Conservation (phyloP, 306 rosid genomes). For the Coriaria nepalensis region DNA sequence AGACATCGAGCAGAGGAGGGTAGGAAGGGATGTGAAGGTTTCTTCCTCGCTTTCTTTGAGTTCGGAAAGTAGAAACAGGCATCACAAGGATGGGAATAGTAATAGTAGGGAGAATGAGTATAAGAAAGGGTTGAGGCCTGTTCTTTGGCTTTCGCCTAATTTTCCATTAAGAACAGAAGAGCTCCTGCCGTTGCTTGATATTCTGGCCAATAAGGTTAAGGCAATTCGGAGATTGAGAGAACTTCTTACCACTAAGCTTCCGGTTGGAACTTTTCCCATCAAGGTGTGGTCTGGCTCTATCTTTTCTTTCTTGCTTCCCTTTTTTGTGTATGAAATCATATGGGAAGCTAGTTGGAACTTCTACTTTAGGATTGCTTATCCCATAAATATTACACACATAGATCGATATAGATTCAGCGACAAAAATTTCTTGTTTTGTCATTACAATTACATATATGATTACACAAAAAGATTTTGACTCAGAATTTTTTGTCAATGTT, state of each 20-base stretch:
- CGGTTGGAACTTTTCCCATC: constrained; percentile 91
- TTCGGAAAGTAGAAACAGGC: constrained; percentile 44
- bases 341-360: too few species aligned
- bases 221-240: constrained; percentile 97
- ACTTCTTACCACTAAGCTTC: constrained; percentile 93
- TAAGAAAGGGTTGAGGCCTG: constrained; percentile 88
- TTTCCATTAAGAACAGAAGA: constrained; percentile 83
- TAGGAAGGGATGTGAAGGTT: constrained; percentile 49
- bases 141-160: constrained; percentile 93
- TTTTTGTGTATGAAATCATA: too few species aligned
- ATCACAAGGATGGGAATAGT: constrained; percentile 43
- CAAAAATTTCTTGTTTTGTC: too few species aligned
- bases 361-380: too few species aligned
- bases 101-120: constrained; percentile 65
- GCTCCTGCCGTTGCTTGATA: constrained; percentile 86
- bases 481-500: neutral
- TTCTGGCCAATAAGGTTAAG: constrained; percentile 92
- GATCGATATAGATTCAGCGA: too few species aligned
- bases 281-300: constrained; percentile 47
- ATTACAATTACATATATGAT: too few species aligned
- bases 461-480: too few species aligned
- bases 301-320: neutral
- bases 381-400: too few species aligned
- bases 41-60: constrained; percentile 23
- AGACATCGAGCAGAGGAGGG: constrained; percentile 51